These are phyloP conservation scores for Quercus bicolor DNA, from an alignment of 306 rosid species.

Conservation along the genomic window DNA sequence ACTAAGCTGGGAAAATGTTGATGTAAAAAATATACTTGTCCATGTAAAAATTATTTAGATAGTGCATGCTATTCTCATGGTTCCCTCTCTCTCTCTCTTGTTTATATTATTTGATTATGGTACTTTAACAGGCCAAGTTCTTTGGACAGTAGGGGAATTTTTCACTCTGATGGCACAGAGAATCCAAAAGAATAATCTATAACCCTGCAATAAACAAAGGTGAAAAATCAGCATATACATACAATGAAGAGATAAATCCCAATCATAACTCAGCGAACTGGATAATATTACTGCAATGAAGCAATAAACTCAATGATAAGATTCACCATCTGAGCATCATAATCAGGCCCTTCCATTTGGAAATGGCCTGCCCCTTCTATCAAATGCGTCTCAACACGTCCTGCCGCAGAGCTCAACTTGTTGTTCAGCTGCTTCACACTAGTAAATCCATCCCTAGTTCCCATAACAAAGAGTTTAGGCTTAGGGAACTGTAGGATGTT, in stretches of 20 bases:
- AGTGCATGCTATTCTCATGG: not conserved
- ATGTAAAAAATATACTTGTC: slow-evolving; percentile 22
- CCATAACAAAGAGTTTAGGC: slow-evolving; percentile 88
- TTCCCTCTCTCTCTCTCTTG: not conserved
- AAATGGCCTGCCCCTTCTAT: slow-evolving; percentile 83
- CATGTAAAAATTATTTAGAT: slow-evolving; percentile 21
- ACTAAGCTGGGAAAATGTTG: slow-evolving; percentile 12
- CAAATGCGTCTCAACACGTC: slow-evolving; percentile 61
- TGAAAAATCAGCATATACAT: slow-evolving; percentile 22
- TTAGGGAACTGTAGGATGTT: slow-evolving; percentile 63
- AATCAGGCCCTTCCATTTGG: slow-evolving; percentile 90
- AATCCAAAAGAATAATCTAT: slow-evolving; percentile 25
- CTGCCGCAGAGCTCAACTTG: slow-evolving; percentile 66
- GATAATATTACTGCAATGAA: slow-evolving; percentile 40
- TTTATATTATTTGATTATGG: not conserved
- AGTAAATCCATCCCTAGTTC: slow-evolving; percentile 85
- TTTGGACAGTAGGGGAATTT: not conserved
- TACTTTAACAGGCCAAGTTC: not conserved
- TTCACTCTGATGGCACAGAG: slow-evolving; percentile 15
- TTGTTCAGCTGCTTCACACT: slow-evolving; percentile 72
- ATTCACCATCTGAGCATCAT: slow-evolving; percentile 75
- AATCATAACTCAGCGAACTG: slow-evolving; percentile 3
- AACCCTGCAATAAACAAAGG: slow-evolving; percentile 28
- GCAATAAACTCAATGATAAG: slow-evolving; percentile 48
- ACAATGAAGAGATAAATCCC: slow-evolving; percentile 6